A percentile compares a stretch with the other conserved stretches of the same genome.
Conservation (phyloP, 768 basidiomycete species). For the Leucogyrophana mollusca region DNA sequence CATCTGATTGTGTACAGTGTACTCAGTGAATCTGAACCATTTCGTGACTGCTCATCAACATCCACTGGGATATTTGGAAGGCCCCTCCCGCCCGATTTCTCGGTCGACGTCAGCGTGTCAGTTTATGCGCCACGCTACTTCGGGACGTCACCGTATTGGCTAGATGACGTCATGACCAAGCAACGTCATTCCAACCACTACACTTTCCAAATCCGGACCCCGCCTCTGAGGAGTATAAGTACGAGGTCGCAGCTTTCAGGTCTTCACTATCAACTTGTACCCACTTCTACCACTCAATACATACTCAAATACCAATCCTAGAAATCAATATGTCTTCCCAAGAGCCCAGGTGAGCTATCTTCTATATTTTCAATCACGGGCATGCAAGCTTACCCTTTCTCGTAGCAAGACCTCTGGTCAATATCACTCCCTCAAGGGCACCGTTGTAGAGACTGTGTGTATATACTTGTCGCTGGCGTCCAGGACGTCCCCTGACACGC, state of each 20-base stretch:
- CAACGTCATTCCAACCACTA: slow-evolving; percentile 20
- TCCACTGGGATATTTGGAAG: no score
- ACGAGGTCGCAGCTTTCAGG: background rate
- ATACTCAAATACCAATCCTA: background rate
- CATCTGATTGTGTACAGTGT: no score
- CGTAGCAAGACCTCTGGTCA: slow-evolving; percentile 34
- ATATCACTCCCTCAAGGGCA: slow-evolving; percentile 38
- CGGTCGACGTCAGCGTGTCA: no score
- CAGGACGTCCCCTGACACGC: background rate
- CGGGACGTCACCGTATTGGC: slow-evolving; percentile 21
- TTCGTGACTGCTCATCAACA: no score
- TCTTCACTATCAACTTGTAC: slow-evolving; percentile 7
- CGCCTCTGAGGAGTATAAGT: slow-evolving; percentile 24
- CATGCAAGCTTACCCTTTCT: background rate
- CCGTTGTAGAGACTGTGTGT: slow-evolving; percentile 30
- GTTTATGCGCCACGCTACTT: no score
- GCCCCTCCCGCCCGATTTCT: no score
- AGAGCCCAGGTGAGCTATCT: slow-evolving; percentile 24
- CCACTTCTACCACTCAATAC: background rate
- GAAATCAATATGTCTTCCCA: slow-evolving; percentile 15
- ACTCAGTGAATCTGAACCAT: no score
- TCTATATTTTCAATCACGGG: background rate
- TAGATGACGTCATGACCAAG: slow-evolving; percentile 26
- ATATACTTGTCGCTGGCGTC: background rate
- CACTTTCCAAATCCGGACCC: slow-evolving; percentile 29